Conservation (phyloP, 2,329 filamentous ascomycete species). For the Paracoccidioides brasiliensis region DNA sequence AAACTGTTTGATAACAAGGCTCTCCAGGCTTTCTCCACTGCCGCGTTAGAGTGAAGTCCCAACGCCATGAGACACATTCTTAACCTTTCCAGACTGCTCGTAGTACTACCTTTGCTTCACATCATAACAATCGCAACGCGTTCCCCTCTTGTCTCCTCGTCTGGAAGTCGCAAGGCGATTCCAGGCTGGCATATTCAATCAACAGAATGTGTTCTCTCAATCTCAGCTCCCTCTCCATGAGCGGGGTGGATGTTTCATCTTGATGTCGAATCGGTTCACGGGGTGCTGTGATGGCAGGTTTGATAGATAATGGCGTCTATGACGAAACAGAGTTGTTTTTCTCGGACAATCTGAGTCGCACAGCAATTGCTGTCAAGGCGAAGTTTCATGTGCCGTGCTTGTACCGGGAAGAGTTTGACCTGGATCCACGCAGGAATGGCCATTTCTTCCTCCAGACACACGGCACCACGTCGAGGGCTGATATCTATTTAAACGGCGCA, state of each 20-base stretch:
- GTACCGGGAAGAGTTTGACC: conserved; percentile 42
- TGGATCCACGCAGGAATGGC: conserved; percentile 31
- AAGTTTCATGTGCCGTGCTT: conserved; percentile 46
- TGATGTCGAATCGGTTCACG: conserved; percentile 41
- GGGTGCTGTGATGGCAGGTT: conserved; percentile 45
- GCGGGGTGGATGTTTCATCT: conserved; percentile 34
- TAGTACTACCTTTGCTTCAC: not conserved
- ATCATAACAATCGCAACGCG: not conserved
- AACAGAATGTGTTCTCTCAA: conserved; percentile 24
- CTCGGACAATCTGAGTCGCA: conserved; percentile 36
- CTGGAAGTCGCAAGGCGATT: conserved; percentile 18
- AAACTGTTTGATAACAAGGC: not conserved
- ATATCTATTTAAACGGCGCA: conserved; percentile 48
- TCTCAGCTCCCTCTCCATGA: conserved; percentile 29
- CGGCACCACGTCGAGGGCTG: conserved; percentile 47
- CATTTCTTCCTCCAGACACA: conserved; percentile 45
- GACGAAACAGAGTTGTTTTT: conserved; percentile 44
- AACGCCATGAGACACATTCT: not conserved
- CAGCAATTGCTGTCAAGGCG: conserved; percentile 26
- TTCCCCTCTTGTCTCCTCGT: conserved; percentile 10
- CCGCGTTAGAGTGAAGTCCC: too few species aligned
- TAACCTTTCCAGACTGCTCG: not conserved
- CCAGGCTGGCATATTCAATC: conserved; percentile 41
- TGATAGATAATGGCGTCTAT: conserved; percentile 42
- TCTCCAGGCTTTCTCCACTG: too few species aligned